Percentiles rank a stretch among this genome's conserved stretches.
phyloP scores from a whole-genome alignment of 495 filamentous ascomycete genomes.

The Daldinia vernicosa region DNA sequence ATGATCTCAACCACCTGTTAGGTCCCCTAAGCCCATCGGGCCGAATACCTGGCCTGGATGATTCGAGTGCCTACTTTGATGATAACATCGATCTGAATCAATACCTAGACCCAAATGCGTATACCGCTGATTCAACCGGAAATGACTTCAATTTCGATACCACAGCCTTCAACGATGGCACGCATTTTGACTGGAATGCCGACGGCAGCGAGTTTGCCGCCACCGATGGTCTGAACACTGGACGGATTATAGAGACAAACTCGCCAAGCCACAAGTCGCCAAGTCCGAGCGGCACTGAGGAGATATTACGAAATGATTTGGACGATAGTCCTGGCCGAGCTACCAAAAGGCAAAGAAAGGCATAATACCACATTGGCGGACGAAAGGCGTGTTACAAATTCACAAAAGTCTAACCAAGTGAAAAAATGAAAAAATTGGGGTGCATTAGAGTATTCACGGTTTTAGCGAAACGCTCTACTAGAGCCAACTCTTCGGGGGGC shows the following conservation, averaged over 20 bases:
- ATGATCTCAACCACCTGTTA: constrained; percentile 73
- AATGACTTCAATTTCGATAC: constrained; percentile 54
- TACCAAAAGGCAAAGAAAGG: constrained; percentile 52
- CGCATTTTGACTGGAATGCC: constrained; percentile 41
- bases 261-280: constrained; percentile 50
- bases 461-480: not conserved
- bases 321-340: constrained; percentile 52
- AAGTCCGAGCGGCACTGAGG: constrained; percentile 58
- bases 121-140: constrained; percentile 51
- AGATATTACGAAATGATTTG: constrained; percentile 51
- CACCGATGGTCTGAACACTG: constrained; percentile 40
- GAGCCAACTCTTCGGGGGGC: not conserved
- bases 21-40: constrained; percentile 83
- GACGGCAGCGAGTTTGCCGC: constrained; percentile 33
- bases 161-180: constrained; percentile 27
- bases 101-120: constrained; percentile 71
- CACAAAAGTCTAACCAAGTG: not conserved
- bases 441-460: not conserved
- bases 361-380: constrained; percentile 11
- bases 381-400: not conserved
- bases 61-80: constrained; percentile 58
- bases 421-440: not conserved
- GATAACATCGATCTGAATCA: constrained; percentile 70
- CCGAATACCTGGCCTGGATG: constrained; percentile 75
- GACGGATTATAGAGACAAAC: constrained; percentile 47